Conservation (phyloP, 805 yeast species). For the Suhomyces vadensis region DNA sequence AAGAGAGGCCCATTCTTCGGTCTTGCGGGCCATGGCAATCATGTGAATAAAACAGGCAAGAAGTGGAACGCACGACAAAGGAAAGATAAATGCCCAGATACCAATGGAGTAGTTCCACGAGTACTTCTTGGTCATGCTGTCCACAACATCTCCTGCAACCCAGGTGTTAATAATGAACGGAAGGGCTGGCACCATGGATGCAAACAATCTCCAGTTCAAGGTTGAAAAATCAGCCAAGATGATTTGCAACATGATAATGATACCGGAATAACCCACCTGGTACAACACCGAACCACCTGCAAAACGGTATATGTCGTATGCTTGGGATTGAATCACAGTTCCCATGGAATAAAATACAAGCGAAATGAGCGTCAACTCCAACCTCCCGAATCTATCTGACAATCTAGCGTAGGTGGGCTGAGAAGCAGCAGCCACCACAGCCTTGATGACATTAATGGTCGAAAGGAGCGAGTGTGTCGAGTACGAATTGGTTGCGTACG, state of each 20-base stretch:
- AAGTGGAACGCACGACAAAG: slow-evolving; percentile 63
- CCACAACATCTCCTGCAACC: slow-evolving; percentile 63
- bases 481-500: slow-evolving; percentile 58
- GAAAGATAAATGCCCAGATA: slow-evolving; percentile 79
- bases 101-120: slow-evolving; percentile 67
- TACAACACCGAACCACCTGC: slow-evolving; percentile 63
- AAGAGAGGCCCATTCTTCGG: slow-evolving; percentile 51
- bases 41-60: slow-evolving; percentile 54
- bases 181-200: slow-evolving; percentile 64
- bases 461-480: slow-evolving; percentile 55
- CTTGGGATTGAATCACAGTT: slow-evolving; percentile 62
- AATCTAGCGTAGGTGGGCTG: slow-evolving; percentile 65
- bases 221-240: slow-evolving; percentile 66
- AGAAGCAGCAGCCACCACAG: slow-evolving; percentile 66
- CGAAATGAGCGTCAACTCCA: slow-evolving; percentile 49
- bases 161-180: slow-evolving; percentile 79
- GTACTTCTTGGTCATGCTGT: slow-evolving; percentile 48
- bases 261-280: slow-evolving; percentile 60
- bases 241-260: slow-evolving; percentile 55
- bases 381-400: slow-evolving; percentile 67
- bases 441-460: slow-evolving; percentile 57
- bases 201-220: slow-evolving; percentile 69
- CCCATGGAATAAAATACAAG: slow-evolving; percentile 61
- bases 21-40: slow-evolving; percentile 52
- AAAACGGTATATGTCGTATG: slow-evolving; percentile 55